phyloP scores from a whole-genome alignment of 306 rosid genomes.

The Vicia villosa region DNA sequence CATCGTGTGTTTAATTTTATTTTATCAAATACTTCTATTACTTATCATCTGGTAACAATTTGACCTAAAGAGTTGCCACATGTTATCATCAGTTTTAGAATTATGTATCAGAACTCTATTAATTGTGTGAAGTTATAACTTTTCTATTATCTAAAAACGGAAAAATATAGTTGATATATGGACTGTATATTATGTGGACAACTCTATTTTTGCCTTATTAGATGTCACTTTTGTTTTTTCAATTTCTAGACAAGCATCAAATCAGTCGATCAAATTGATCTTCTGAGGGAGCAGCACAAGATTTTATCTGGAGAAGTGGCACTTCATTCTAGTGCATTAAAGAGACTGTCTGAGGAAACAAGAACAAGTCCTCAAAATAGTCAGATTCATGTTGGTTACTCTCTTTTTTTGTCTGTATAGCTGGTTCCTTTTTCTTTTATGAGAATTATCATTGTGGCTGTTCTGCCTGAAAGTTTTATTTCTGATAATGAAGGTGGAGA shows the following conservation, averaged over 20 bases:
- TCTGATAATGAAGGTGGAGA: conserved; percentile 58
- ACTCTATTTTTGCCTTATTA: conserved; percentile 31
- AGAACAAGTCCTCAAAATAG: conserved; percentile 69
- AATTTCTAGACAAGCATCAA: conserved; percentile 69
- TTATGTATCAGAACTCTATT: conserved; percentile 20
- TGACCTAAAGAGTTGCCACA: conserved; percentile 2
- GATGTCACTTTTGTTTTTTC: conserved; percentile 20
- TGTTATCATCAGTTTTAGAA: conserved; percentile 28
- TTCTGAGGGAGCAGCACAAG: conserved; percentile 89
- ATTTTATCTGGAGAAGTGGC: conserved; percentile 93
- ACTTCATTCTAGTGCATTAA: conserved; percentile 86
- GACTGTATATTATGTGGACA: conserved; percentile 6
- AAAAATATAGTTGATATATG: conserved; percentile 11
- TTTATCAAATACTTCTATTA: neutral
- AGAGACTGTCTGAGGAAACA: conserved; percentile 85
- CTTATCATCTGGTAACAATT: conserved; percentile 12
- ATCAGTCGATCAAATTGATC: conserved; percentile 83
- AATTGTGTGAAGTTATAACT: conserved; percentile 19
- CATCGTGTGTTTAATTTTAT: neutral
- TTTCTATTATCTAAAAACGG: conserved; percentile 11
- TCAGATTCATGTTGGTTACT: conserved; percentile 65
- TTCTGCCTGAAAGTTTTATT: conserved; percentile 40
- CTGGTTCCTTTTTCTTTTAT: neutral
- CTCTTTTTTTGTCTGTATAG: conserved; percentile 31
- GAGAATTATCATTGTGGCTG: conserved; percentile 26